Base-by-base conservation (phyloP, 768 basidiomycete genomes). In the Saitozyma podzolica region DNA sequence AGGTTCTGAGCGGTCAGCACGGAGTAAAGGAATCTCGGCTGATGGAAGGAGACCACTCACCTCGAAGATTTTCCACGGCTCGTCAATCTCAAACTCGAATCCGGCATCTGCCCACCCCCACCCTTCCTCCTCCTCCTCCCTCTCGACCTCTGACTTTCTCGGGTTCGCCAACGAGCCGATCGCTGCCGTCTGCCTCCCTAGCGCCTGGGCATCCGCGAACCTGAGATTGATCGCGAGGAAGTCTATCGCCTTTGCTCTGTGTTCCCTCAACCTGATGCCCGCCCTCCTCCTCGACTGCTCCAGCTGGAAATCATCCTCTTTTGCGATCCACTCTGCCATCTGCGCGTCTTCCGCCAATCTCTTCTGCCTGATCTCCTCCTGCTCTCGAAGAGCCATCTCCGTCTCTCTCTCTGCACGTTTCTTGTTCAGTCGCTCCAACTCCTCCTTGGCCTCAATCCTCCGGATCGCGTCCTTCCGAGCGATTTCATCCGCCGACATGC, bases 221-320 rank as follows among this genome's bases (percentile, higher is more conserved):
- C 91, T 88, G 63, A 99, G 84, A 78, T 99, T 99, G 73, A 99
- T 85, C 51, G 94, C 92, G 65, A 99, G 81, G 80, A 95, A 98
- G 78, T 99, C 96, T 69, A 99, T 88, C n/a, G 96, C 96, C 76
- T 98, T 98, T 2, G 96, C 96, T 57, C 96, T 83, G 80, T 94
- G 93, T 81, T 98, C 96, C 76, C 90, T 88, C 73, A 98, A 88
- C 56, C 96, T 86, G 73, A 99, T 98, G 56, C 90, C 87, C 20
- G 96, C 96, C 67, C 96, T 85, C 67, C 84, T 83, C 61, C 90
- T 85, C 70, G 96, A 92, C 80, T 99, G 96, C 64, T 96, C 91
- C 54, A 99, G 84, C 78, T 97, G 92, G 79, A 98, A 99, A 66
- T 92, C 91, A 53, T 92, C 95, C 72, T 99, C 96, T 80, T 94